These are phyloP conservation scores for Musa schizocarpa DNA, from an alignment of 176 grass and related monocot species.

Conservation along the genomic window DNA sequence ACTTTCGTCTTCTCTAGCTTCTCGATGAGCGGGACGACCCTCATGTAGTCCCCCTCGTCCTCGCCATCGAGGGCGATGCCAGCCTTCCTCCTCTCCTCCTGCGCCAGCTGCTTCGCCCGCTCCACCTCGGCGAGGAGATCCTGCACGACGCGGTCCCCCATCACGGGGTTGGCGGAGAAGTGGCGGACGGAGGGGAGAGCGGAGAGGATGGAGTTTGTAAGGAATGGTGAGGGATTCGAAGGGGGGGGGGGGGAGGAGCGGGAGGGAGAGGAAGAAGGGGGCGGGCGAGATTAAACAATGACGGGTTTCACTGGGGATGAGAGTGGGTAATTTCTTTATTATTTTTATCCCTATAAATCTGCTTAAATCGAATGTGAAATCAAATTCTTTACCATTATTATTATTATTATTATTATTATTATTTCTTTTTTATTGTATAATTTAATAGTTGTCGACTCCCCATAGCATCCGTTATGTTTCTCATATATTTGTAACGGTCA, in stretches of 20 bases:
- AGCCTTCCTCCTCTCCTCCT: slow-evolving; percentile 10
- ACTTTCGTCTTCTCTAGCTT: slow-evolving; percentile 45
- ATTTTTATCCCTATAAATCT: too few species aligned
- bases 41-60: slow-evolving; percentile 55
- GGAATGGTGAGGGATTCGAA: not conserved
- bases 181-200: not conserved
- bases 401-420: too few species aligned
- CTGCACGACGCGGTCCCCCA: slow-evolving; percentile 26
- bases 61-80: slow-evolving; percentile 13
- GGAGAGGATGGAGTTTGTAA: not conserved
- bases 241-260: too few species aligned
- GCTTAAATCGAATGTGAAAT: too few species aligned
- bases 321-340: too few species aligned
- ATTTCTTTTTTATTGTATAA: too few species aligned
- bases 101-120: slow-evolving; percentile 44
- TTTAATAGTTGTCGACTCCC: too few species aligned
- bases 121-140: slow-evolving; percentile 54
- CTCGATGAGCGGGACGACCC: slow-evolving; percentile 59
- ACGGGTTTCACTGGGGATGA: too few species aligned
- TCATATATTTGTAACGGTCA: too few species aligned
- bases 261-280: not conserved
- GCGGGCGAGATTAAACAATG: not conserved
- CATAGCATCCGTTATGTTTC: too few species aligned
- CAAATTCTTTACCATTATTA: too few species aligned
- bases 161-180: slow-evolving; percentile 17